These are phyloP conservation scores for Cymodocea nodosa DNA, from an alignment of 116 monocot genomes.

Conservation along the genomic window DNA sequence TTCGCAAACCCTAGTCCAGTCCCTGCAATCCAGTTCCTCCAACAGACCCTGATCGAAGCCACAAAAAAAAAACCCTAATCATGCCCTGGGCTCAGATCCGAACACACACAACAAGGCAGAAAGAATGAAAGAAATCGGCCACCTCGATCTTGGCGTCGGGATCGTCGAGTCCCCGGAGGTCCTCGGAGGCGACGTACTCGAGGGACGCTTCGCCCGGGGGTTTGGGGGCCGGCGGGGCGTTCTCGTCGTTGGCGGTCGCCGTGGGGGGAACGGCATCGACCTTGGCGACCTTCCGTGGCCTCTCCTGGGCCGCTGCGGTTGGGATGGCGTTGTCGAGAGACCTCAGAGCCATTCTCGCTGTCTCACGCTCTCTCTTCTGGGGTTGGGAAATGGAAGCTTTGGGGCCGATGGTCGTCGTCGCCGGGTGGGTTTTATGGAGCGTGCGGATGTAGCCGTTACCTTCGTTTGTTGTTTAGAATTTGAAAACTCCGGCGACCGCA, in stretches of 20 bases:
- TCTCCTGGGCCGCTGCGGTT: constrained; percentile 9
- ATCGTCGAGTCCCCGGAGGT: constrained; percentile 33
- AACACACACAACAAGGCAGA: not conserved
- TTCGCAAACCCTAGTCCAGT: constrained; percentile 51
- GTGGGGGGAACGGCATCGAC: constrained; percentile 4
- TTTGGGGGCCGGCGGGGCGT: constrained; percentile 11
- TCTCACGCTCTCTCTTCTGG: too few species aligned
- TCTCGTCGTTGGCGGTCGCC: constrained; percentile 22
- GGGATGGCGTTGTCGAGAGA: constrained; percentile 45
- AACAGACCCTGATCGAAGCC: constrained; percentile 24
- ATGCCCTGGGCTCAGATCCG: not conserved
- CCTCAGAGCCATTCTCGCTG: constrained; percentile 40
- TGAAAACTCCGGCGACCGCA: too few species aligned
- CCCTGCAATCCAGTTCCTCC: constrained; percentile 54
- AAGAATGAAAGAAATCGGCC: not conserved
- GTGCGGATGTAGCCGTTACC: too few species aligned
- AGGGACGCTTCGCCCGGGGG: constrained; percentile 22
- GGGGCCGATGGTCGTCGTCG: too few species aligned
- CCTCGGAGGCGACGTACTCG: constrained; percentile 59
- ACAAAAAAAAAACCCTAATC: not conserved
- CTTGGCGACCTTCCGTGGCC: constrained; percentile 52
- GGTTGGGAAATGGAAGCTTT: too few species aligned
- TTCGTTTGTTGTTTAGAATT: too few species aligned
- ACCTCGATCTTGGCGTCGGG: constrained; percentile 46
- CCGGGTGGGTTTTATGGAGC: too few species aligned